phyloP scores from a whole-genome alignment of 257 asterid genomes.

The Solanum stenotomum region DNA sequence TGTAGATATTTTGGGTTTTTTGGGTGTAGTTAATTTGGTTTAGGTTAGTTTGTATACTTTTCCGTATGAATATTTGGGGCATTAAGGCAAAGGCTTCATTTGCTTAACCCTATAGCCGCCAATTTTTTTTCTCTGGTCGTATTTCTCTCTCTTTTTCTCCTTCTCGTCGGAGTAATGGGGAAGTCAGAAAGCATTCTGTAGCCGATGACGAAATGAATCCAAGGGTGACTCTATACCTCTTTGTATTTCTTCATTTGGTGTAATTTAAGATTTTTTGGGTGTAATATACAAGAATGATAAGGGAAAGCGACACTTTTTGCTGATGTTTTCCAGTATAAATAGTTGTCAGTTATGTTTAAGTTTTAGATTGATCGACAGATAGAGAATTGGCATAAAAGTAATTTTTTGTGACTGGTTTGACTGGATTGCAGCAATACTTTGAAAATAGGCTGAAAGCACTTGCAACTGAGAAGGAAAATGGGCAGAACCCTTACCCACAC shows the following conservation, averaged over 20 bases:
- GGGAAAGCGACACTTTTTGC: neutral
- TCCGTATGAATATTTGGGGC: neutral
- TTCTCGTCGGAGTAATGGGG: neutral
- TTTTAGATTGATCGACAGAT: neutral
- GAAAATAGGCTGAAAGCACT: constrained; percentile 62
- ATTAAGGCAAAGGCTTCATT: neutral
- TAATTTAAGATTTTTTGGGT: neutral
- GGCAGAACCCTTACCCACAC: constrained; percentile 77
- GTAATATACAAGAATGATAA: neutral
- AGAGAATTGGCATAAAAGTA: neutral
- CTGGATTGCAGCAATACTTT: constrained; percentile 55
- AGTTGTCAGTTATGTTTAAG: neutral
- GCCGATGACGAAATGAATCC: neutral
- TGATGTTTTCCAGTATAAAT: neutral
- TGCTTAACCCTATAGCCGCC: neutral
- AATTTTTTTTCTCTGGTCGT: neutral
- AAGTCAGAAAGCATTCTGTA: neutral
- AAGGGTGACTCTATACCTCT: neutral
- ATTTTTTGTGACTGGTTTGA: neutral
- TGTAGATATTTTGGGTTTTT: neutral
- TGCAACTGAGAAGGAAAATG: constrained; percentile 47
- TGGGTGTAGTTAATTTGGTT: neutral
- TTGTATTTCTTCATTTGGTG: neutral
- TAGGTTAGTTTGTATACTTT: neutral
- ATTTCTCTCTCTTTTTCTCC: neutral